phyloP scores from a whole-genome alignment of 164 flowering plant genomes.

The Santalum album region DNA sequence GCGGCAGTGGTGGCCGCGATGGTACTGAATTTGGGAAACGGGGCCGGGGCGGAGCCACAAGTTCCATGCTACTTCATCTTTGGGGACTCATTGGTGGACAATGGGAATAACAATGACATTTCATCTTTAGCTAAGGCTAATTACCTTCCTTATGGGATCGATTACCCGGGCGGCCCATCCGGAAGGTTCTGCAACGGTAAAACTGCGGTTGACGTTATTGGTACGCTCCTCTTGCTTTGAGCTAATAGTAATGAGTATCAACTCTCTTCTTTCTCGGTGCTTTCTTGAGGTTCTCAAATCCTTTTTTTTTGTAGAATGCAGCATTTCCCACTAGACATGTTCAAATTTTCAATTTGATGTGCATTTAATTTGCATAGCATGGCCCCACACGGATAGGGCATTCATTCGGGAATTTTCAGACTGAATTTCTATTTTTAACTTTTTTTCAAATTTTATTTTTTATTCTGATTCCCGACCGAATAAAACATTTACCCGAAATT shows the following conservation, averaged over 20 bases:
- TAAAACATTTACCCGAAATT: no score
- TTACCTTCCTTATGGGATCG: conserved; percentile 70
- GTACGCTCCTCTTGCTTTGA: conserved; percentile 11
- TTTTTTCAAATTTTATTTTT: no score
- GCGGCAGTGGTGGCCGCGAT: conserved; percentile 5
- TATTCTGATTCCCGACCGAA: no score
- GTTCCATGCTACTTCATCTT: conserved; percentile 75
- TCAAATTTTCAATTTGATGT: no score
- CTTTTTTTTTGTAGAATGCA: no score
- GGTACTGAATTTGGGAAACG: neutral
- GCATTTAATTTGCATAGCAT: no score
- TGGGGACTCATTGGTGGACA: conserved; percentile 77
- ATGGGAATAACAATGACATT: conserved; percentile 66
- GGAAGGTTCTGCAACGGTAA: conserved; percentile 44
- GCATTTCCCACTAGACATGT: no score
- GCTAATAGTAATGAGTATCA: neutral
- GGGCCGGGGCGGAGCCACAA: conserved; percentile 23
- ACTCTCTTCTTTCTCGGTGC: no score
- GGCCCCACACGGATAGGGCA: no score
- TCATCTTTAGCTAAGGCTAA: conserved; percentile 54
- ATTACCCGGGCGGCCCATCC: conserved; percentile 53
- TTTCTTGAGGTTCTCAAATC: no score
- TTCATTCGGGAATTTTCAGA: no score
- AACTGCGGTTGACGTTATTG: conserved; percentile 36
- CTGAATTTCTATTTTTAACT: no score